These are phyloP conservation scores for Herpetomonas muscarum DNA, from an alignment of 208 protist species.

Conservation along the genomic window DNA sequence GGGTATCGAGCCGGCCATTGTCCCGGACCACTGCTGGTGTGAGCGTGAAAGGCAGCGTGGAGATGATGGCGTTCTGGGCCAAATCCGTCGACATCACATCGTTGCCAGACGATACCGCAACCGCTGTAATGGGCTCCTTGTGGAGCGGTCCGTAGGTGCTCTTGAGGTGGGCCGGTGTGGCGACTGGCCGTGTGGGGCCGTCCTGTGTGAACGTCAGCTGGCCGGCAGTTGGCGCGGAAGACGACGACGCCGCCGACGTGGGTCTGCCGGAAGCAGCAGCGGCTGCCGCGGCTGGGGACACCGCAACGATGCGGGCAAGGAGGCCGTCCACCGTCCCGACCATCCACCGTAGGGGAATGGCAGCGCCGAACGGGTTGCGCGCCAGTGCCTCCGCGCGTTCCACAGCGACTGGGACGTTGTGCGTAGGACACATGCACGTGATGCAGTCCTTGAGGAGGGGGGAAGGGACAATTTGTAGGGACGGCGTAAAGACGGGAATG, in stretches of 20 bases:
- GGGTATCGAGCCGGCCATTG: background rate
- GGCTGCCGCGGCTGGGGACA: background rate
- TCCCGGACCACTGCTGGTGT: background rate
- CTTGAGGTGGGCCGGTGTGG: constrained; percentile 9
- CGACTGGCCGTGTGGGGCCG: constrained; percentile 1
- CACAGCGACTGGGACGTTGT: background rate
- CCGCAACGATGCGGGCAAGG: constrained; percentile 23
- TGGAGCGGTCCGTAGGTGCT: constrained; percentile 46
- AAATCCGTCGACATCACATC: constrained; percentile 78
- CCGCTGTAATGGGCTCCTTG: constrained; percentile 68
- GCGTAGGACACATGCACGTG: constrained; percentile 30
- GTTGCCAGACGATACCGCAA: constrained; percentile 59
- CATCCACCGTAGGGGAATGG: constrained; percentile 49
- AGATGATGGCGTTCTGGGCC: constrained; percentile 75
- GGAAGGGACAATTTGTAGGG: constrained; percentile 17
- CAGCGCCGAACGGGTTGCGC: constrained; percentile 35
- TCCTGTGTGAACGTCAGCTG: constrained; percentile 7
- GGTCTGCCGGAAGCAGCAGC: no score
- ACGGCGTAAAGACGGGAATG: no score
- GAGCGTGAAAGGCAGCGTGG: constrained; percentile 27
- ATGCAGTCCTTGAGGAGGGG: constrained; percentile 50
- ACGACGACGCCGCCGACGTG: no score
- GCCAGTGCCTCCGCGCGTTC: constrained; percentile 3
- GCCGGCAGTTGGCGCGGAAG: background rate
- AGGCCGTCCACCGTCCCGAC: constrained; percentile 66